Percentiles rank a stretch among this genome's conserved stretches.
These are phyloP conservation scores for Ogataea populi-albae DNA, from an alignment of 805 yeast genomes.

Conservation along the genomic window DNA sequence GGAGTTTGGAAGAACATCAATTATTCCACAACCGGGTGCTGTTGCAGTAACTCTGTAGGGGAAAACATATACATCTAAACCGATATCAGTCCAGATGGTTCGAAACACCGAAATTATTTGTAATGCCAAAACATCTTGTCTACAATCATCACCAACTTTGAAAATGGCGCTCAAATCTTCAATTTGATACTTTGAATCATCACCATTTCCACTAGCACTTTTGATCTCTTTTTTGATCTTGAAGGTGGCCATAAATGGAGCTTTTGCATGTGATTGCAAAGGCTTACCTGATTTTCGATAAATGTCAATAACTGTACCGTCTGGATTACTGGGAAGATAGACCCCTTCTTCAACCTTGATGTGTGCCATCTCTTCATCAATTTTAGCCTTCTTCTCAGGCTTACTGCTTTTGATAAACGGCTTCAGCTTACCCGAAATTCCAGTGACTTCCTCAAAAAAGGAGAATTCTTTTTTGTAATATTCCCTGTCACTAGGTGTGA, in stretches of 20 bases:
- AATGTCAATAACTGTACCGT: conserved; percentile 89
- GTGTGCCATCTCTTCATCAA: conserved; percentile 90
- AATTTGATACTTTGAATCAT: conserved; percentile 29
- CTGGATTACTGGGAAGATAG: conserved; percentile 94
- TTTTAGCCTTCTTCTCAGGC: conserved; percentile 93
- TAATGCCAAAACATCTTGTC: conserved; percentile 93
- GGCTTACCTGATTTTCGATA: conserved; percentile 92
- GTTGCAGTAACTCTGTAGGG: conserved; percentile 98
- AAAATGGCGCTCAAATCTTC: conserved; percentile 83
- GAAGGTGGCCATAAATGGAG: conserved; percentile 97
- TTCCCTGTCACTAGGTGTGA: conserved; percentile 55
- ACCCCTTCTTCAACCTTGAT: conserved; percentile 77
- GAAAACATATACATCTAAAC: conserved; percentile 85
- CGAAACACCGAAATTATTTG: conserved; percentile 90
- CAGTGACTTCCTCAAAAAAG: conserved; percentile 88
- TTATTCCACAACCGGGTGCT: conserved; percentile 98
- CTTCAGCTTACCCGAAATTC: conserved; percentile 90
- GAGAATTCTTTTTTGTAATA: conserved; percentile 82
- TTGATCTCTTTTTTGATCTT: conserved; percentile 63
- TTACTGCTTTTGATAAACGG: conserved; percentile 92
- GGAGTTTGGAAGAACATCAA: conserved; percentile 94
- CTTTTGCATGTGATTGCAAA: conserved; percentile 96
- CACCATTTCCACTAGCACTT: conserved; percentile 37
- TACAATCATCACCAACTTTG: conserved; percentile 98
- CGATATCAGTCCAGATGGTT: conserved; percentile 83